A percentile compares a stretch with the other conserved stretches of the same genome.
Evolutionary conservation across 768 basidiomycete genomes (phyloP).

Genomic region (Hygrophoropsis aurantiaca): DNA sequence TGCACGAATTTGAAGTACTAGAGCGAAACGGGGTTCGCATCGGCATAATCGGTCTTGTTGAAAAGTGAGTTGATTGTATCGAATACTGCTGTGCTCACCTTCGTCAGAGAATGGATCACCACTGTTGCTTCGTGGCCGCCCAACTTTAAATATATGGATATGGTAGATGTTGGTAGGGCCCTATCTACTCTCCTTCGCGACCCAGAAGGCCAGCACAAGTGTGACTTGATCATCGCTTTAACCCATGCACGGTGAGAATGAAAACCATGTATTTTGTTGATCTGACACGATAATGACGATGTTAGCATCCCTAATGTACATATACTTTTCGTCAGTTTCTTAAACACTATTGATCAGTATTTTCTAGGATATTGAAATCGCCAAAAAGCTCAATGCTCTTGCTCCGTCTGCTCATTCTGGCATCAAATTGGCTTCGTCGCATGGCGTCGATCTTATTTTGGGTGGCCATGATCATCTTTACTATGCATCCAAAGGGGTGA

Average conservation of each 20-base stretch:
- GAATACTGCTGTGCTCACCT: not conserved
- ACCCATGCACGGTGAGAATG: conserved; percentile 74
- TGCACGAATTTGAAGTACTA: conserved; percentile 63
- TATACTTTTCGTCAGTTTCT: not conserved
- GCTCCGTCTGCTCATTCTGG: conserved; percentile 53
- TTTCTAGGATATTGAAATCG: conserved; percentile 65
- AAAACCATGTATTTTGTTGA: not conserved
- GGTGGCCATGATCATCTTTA: conserved; percentile 92
- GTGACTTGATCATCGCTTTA: conserved; percentile 82
- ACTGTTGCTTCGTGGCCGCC: conserved; percentile 87
- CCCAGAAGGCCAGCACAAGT: conserved; percentile 62
- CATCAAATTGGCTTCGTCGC: conserved; percentile 44
- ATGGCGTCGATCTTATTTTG: conserved; percentile 82
- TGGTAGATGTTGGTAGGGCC: conserved; percentile 69
- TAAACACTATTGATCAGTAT: not conserved
- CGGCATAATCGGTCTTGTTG: conserved; percentile 85
- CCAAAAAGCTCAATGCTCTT: conserved; percentile 61
- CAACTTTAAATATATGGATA: conserved; percentile 73
- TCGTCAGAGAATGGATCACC: conserved; percentile 78
- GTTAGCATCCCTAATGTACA: conserved; percentile 30
- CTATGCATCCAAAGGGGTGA: conserved; percentile 66
- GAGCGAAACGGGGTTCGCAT: conserved; percentile 71
- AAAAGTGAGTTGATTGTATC: conserved; percentile 52
- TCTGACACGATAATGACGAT: conserved; percentile 8
- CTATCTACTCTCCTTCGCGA: conserved; percentile 75